Percentiles rank a stretch among this genome's conserved stretches.
Evolutionary conservation across 2,329 filamentous ascomycete species (phyloP).

Genomic region (Monilinia aucupariae): DNA sequence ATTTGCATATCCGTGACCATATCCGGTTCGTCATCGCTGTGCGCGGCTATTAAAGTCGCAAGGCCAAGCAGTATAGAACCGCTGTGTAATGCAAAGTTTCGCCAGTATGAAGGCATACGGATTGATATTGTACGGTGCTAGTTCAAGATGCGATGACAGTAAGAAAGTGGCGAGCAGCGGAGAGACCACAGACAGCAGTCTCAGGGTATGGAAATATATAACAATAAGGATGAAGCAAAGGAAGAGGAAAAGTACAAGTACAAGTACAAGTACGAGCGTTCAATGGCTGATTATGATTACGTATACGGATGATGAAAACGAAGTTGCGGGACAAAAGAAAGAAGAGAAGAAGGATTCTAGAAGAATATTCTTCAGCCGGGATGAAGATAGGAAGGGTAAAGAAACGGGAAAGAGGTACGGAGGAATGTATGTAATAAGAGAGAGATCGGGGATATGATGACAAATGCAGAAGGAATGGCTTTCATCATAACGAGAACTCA

Average conservation of each 20-base stretch:
- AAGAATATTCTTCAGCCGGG: constrained; percentile 1
- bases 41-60: constrained; percentile 15
- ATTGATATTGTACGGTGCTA: neutral
- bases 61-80: constrained; percentile 18
- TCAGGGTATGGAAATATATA: neutral
- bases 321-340: constrained; percentile 13
- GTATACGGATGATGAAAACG: constrained; percentile 12
- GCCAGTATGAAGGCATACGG: constrained; percentile 12
- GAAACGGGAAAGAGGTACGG: neutral
- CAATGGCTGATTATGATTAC: neutral
- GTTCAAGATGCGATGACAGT: neutral
- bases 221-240: neutral
- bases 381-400: neutral
- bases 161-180: neutral
- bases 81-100: constrained; percentile 1
- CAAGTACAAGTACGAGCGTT: constrained; percentile 5
- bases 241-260: no score
- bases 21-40: constrained; percentile 28
- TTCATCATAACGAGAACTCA: neutral
- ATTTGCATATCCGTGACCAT: no score
- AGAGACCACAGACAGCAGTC: neutral
- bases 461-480: constrained; percentile 1
- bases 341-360: neutral
- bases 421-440: no score
- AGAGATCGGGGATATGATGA: neutral